Conservation (phyloP, 2,329 filamentous ascomycete genomes). For the Beauveria brongniartii region DNA sequence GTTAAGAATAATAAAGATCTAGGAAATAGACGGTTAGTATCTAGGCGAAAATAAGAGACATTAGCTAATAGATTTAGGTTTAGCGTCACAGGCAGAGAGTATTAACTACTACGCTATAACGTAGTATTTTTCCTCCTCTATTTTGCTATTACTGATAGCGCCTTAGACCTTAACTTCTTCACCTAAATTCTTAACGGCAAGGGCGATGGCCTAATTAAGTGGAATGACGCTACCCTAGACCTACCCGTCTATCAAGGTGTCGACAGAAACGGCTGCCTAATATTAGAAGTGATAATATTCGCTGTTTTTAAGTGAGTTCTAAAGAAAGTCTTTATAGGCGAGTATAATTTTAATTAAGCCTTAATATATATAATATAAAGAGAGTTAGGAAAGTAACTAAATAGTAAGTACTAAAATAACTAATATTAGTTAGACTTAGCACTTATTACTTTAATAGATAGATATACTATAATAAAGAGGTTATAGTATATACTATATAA, state of each 20-base stretch:
- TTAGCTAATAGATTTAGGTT: background rate
- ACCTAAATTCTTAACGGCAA: background rate
- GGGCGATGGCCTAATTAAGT: conserved; percentile 2
- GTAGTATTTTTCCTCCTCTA: conserved; percentile 1
- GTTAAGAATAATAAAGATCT: background rate
- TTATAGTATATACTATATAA: conserved; percentile 4
- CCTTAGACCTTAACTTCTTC: conserved; percentile 1
- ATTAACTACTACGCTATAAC: conserved; percentile 3
- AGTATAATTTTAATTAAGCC: background rate
- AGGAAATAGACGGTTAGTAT: background rate
- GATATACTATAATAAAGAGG: conserved; percentile 1
- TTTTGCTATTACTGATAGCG: conserved; percentile 8
- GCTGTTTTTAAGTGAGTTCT: background rate
- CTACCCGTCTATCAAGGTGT: background rate
- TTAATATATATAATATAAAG: background rate
- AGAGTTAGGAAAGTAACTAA: conserved; percentile 1
- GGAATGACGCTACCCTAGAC: background rate
- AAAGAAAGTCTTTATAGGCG: background rate
- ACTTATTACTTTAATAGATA: background rate
- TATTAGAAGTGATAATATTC: background rate
- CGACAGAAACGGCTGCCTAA: background rate
- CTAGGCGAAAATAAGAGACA: background rate
- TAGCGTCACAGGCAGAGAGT: background rate
- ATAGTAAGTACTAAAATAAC: background rate
- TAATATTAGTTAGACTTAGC: background rate